phyloP scores from a whole-genome alignment of 257 asterid genomes.

The Rubia yunnanensis region DNA sequence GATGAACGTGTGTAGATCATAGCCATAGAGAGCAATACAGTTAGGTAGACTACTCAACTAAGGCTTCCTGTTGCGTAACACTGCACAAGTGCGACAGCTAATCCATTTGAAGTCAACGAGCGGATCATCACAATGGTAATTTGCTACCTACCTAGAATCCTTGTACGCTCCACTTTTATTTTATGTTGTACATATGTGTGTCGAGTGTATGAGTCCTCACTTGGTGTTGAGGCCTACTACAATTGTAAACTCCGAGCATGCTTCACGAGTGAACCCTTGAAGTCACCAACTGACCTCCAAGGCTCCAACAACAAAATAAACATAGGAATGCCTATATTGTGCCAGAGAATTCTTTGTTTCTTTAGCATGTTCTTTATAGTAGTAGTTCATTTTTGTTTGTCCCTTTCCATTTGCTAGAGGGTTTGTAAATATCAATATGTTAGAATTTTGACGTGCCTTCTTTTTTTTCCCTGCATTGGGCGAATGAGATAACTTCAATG shows the following conservation, averaged over 20 bases:
- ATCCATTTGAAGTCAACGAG: neutral
- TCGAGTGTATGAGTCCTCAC: neutral
- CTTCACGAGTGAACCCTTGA: neutral
- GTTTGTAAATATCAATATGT: neutral
- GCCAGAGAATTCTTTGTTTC: neutral
- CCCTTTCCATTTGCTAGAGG: neutral
- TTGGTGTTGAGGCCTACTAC: neutral
- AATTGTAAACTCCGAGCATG: too few species aligned
- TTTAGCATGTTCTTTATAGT: neutral
- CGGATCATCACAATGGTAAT: neutral
- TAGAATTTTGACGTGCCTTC: neutral
- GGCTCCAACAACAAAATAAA: neutral
- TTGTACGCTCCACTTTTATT: neutral
- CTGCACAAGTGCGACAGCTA: neutral
- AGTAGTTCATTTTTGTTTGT: neutral
- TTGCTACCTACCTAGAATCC: neutral
- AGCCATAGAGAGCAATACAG: constrained; percentile 69
- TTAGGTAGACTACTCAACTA: constrained; percentile 83
- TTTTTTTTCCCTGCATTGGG: neutral
- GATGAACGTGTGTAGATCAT: constrained; percentile 42
- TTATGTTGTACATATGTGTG: constrained; percentile 8
- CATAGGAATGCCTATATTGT: neutral
- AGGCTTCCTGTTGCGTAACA: constrained; percentile 98
- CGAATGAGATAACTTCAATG: neutral
- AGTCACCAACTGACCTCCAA: neutral